Evolutionary conservation across 257 asterid genomes (phyloP).

Genomic region (Salvia rosmarinus): DNA sequence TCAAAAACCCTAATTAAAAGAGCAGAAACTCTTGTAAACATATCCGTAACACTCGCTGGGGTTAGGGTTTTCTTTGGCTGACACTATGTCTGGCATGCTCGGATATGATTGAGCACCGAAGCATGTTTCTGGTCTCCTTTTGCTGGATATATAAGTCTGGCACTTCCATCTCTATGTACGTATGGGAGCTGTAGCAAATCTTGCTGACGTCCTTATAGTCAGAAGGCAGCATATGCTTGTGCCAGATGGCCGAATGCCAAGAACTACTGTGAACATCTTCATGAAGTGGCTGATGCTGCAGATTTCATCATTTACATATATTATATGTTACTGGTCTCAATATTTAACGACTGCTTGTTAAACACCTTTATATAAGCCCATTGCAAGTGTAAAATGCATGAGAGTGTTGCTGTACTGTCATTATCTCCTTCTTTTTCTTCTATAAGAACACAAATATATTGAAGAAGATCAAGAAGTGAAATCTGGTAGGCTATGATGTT

Average conservation of each 20-base stretch:
- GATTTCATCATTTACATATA: neutral
- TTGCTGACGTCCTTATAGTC: neutral
- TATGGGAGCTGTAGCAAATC: neutral
- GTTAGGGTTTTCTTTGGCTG: neutral
- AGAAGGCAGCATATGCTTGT: neutral
- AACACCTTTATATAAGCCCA: neutral
- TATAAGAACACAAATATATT: constrained; percentile 1
- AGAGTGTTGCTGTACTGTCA: neutral
- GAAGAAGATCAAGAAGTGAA: constrained; percentile 10
- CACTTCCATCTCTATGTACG: neutral
- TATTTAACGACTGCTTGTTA: neutral
- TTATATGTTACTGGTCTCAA: neutral
- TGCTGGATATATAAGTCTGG: neutral
- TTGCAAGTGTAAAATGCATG: neutral
- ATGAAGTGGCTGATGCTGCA: neutral
- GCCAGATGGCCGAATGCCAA: neutral
- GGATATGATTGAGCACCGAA: neutral
- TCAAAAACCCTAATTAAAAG: no score
- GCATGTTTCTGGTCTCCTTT: constrained; percentile 3
- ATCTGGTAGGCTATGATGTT: constrained; percentile 7
- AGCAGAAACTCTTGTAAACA: no score
- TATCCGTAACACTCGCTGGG: neutral
- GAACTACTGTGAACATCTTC: neutral
- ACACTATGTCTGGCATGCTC: neutral
- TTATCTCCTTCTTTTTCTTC: neutral